A percentile compares a stretch with the other conserved stretches of the same genome.
Conservation (phyloP, 169 alveolate species). For the Eimeria necatrix region DNA sequence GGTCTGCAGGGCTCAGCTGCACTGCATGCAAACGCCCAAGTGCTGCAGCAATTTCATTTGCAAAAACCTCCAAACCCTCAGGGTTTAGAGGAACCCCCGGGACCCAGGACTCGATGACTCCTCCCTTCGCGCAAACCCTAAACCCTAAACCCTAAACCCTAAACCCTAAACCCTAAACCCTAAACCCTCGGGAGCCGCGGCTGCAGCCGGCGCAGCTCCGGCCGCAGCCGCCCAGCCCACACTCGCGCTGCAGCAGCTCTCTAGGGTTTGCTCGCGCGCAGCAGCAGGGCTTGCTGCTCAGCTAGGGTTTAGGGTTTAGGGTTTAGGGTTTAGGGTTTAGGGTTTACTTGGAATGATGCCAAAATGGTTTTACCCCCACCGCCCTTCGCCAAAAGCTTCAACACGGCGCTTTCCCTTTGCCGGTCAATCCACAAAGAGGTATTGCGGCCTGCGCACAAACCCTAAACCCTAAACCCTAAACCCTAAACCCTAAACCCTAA, state of each 20-base stretch:
- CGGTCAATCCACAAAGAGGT: conserved; percentile 24
- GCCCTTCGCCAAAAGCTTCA: background rate
- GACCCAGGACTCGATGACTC: conserved; percentile 6
- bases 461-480: conserved; percentile 21
- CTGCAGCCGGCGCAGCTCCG: too few species aligned
- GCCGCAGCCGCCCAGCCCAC: background rate
- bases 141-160: conserved; percentile 49
- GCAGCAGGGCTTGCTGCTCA: too few species aligned
- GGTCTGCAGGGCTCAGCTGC: background rate
- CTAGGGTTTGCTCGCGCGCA: too few species aligned
- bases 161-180: conserved; percentile 18
- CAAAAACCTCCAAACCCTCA: conserved; percentile 1
- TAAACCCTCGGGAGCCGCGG: background rate
- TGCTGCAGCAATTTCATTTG: background rate
- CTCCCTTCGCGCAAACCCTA: conserved; percentile 1
- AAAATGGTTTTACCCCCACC: background rate
- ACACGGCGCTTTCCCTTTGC: background rate
- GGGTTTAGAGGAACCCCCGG: background rate
- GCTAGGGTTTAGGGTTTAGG: too few species aligned
- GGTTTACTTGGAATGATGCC: conserved; percentile 9
- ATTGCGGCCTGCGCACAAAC: background rate
- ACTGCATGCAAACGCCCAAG: background rate
- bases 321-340: background rate
- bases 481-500: conserved; percentile 17
- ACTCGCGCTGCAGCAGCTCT: too few species aligned